Evolutionary conservation across 495 filamentous ascomycete species (phyloP).

Genomic region (Xylaria castorea): DNA sequence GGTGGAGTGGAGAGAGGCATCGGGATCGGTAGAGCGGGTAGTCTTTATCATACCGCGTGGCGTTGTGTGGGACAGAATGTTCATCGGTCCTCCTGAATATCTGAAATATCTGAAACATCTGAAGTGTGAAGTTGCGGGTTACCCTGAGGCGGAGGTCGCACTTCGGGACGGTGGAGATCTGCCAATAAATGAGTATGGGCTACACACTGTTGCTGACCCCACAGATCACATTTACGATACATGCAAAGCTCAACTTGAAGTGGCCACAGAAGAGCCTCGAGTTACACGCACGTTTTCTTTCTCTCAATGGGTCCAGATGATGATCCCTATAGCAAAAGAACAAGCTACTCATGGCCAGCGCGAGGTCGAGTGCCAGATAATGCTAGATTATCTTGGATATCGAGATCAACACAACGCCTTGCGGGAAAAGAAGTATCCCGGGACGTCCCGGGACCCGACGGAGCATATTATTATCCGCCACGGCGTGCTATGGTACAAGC

Average conservation of each 20-base stretch:
- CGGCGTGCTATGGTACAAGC: no score
- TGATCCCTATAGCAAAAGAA: neutral
- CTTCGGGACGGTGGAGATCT: neutral
- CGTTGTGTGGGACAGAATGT: neutral
- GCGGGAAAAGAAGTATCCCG: no score
- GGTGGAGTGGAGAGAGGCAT: neutral
- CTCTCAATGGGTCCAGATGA: neutral
- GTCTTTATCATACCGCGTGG: neutral
- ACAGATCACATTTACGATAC: neutral
- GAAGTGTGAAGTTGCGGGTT: neutral
- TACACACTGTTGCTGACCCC: neutral
- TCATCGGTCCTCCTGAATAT: neutral
- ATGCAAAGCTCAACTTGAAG: neutral
- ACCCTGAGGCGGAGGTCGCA: neutral
- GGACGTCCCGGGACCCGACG: no score
- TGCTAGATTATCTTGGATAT: neutral
- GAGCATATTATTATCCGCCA: no score
- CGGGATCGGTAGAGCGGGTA: conserved; percentile 26
- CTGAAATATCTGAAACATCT: no score
- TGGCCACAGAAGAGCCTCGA: no score
- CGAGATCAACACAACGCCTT: neutral
- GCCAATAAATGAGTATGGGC: neutral
- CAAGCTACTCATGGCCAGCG: neutral
- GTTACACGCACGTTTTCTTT: neutral
- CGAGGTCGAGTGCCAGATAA: neutral